Percentiles rank a stretch among this genome's conserved stretches.
Evolutionary conservation across 805 yeast species (phyloP).

Genomic region (Grigorovia yakushimaensis): DNA sequence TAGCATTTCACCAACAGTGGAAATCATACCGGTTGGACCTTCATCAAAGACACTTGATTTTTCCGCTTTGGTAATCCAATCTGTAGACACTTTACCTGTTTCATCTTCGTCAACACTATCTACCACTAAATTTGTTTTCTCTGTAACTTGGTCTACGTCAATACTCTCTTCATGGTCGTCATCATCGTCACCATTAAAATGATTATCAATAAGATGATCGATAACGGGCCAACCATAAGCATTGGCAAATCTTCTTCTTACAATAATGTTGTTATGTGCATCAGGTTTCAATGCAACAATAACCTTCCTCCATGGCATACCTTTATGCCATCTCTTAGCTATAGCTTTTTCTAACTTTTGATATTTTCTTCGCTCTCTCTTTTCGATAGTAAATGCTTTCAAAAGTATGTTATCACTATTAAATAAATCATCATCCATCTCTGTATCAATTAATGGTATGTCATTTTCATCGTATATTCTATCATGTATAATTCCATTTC

Average conservation of each 20-base stretch:
- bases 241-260: constrained; percentile 76
- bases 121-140: neutral
- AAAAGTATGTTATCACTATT: constrained; percentile 23
- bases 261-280: constrained; percentile 89
- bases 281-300: constrained; percentile 79
- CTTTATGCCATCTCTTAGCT: constrained; percentile 81
- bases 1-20: constrained; percentile 52
- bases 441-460: constrained; percentile 30
- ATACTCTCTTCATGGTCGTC: constrained; percentile 6
- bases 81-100: neutral
- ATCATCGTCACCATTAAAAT: constrained; percentile 53
- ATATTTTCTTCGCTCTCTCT: constrained; percentile 51
- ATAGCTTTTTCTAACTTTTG: constrained; percentile 72
- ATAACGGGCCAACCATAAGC: constrained; percentile 81
- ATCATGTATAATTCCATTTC: constrained; percentile 57
- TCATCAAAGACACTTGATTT: constrained; percentile 34
- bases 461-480: constrained; percentile 46
- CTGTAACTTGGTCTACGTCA: neutral
- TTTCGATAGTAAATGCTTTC: constrained; percentile 24
- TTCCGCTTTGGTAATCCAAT: constrained; percentile 42
- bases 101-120: constrained; percentile 26
- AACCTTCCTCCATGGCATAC: constrained; percentile 85
- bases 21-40: constrained; percentile 65
- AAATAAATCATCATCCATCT: constrained; percentile 9
- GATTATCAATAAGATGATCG: constrained; percentile 53